Percentiles rank a stretch among this genome's conserved stretches.
Evolutionary conservation across 2,329 filamentous ascomycete genomes (phyloP).

Genomic region (Basipetospora chlamydospora): DNA sequence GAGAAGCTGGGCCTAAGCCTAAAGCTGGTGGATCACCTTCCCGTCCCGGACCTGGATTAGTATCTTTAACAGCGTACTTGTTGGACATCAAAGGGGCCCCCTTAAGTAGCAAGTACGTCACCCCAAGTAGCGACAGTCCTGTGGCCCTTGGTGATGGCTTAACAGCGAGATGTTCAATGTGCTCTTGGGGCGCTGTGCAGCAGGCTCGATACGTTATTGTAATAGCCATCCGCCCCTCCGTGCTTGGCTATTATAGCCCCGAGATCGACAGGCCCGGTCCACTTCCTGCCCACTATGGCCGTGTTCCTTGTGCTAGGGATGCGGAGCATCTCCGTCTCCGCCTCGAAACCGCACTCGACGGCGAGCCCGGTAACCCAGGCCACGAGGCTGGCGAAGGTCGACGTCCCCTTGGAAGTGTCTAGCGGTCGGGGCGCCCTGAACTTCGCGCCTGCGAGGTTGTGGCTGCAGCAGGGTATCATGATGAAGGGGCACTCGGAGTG

Average conservation of each 20-base stretch:
- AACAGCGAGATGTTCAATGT: conserved; percentile 15
- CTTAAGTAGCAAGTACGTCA: too few relatives aligned
- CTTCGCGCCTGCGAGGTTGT: conserved; percentile 60
- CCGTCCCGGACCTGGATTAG: conserved; percentile 50
- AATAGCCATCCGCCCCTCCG: conserved; percentile 41
- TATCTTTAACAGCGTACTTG: too few relatives aligned
- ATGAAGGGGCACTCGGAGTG: conserved; percentile 70
- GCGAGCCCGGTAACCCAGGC: conserved; percentile 61
- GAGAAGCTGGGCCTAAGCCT: conserved; percentile 51
- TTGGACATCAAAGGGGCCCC: too few relatives aligned
- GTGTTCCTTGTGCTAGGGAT: conserved; percentile 89
- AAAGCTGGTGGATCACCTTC: conserved; percentile 62
- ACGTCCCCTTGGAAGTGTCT: conserved; percentile 36
- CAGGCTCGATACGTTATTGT: conserved; percentile 46
- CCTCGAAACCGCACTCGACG: conserved; percentile 54
- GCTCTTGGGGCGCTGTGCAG: conserved; percentile 31
- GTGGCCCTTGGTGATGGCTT: too few relatives aligned
- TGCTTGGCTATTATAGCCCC: conserved; percentile 31
- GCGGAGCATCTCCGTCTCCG: conserved; percentile 73
- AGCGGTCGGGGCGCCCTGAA: conserved; percentile 53
- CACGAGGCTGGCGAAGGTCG: conserved; percentile 72
- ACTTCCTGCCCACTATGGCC: conserved; percentile 54
- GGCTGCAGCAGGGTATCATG: conserved; percentile 89
- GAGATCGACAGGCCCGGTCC: conserved; percentile 22
- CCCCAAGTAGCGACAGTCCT: too few relatives aligned